Conservation (phyloP, 768 basidiomycete genomes). For the Lentinula sp. region DNA sequence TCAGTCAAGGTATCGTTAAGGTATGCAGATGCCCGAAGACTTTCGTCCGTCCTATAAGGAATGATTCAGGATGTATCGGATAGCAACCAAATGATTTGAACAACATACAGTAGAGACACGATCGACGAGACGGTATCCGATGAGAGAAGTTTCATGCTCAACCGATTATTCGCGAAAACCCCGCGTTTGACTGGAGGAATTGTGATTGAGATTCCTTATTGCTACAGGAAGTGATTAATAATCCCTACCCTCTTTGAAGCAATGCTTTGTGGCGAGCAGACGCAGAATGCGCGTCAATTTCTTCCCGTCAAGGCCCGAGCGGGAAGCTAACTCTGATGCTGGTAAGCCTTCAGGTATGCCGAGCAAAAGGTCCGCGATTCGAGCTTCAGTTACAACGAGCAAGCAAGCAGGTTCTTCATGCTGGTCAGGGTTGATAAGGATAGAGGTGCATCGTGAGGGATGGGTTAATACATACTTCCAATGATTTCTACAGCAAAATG, state of each 20-base stretch:
- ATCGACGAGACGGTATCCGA: conserved; percentile 22
- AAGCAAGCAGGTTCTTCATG: conserved; percentile 26
- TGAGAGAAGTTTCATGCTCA: conserved; percentile 28
- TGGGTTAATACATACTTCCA: background rate
- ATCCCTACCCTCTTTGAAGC: conserved; percentile 30
- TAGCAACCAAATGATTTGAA: background rate
- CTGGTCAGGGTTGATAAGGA: conserved; percentile 7
- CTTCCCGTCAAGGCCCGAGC: conserved; percentile 23
- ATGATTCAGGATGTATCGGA: background rate
- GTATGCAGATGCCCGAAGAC: conserved; percentile 14
- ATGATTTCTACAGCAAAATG: conserved; percentile 10
- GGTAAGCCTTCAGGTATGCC: conserved; percentile 30
- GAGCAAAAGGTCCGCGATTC: conserved; percentile 31
- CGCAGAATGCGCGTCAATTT: conserved; percentile 35
- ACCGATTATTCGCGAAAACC: conserved; percentile 36
- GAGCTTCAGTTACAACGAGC: conserved; percentile 25
- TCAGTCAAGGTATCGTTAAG: conserved; percentile 31
- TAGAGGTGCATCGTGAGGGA: background rate
- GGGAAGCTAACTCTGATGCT: conserved; percentile 22
- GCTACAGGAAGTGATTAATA: background rate
- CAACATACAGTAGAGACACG: conserved; percentile 19
- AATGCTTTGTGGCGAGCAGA: conserved; percentile 31
- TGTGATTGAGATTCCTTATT: background rate
- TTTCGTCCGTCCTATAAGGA: conserved; percentile 14
- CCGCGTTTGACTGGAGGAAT: conserved; percentile 22